Evolutionary conservation across 192 early-diverging fungal genomes (phyloP).

Genomic region (Backusella circina): DNA sequence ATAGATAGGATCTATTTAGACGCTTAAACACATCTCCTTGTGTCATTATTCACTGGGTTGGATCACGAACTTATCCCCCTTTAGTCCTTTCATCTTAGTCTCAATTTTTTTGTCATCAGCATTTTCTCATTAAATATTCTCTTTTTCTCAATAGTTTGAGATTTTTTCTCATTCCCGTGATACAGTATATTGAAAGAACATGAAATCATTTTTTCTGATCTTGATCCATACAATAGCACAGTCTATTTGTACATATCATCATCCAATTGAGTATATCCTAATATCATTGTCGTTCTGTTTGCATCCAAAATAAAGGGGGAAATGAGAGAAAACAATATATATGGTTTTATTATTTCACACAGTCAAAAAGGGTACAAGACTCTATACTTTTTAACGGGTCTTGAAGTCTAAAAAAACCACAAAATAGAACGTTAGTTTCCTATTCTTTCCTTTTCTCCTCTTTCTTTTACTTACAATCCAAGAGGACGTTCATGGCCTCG

Average conservation of each 20-base stretch:
- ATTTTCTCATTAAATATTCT: too few species aligned
- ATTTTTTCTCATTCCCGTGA: too few species aligned
- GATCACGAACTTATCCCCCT: too few species aligned
- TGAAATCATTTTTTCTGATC: neutral
- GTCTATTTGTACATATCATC: neutral
- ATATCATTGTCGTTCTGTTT: neutral
- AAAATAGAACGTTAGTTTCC: neutral
- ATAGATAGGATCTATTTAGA: too few species aligned
- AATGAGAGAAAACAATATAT: neutral
- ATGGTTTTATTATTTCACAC: neutral
- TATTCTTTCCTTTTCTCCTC: neutral
- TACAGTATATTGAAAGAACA: neutral
- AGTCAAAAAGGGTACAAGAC: neutral
- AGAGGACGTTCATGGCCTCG: slow-evolving; percentile 94
- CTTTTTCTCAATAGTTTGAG: too few species aligned
- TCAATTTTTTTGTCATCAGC: too few species aligned
- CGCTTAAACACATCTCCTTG: too few species aligned
- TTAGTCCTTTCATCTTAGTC: too few species aligned
- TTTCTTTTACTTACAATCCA: slow-evolving; percentile 49
- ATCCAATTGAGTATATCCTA: neutral
- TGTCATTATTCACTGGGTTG: too few species aligned
- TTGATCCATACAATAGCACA: neutral
- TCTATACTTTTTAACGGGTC: slow-evolving; percentile 25
- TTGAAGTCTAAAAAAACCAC: slow-evolving; percentile 29
- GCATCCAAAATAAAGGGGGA: neutral